Base-by-base conservation (phyloP, 2,329 filamentous ascomycete genomes). In the Fusarium sp. region DNA sequence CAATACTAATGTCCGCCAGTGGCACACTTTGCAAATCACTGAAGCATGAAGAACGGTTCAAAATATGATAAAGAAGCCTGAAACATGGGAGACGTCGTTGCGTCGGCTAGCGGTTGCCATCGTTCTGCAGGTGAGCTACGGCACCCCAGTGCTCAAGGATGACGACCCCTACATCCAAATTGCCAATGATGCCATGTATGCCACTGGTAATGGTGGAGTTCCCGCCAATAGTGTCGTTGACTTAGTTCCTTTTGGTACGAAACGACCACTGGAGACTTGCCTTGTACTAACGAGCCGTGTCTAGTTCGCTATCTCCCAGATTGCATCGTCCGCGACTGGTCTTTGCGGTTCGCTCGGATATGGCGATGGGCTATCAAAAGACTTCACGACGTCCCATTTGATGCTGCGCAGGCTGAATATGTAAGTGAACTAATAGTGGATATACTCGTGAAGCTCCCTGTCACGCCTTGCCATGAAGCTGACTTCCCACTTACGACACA, bases 191-290 rank as follows among this genome's bases (percentile, higher is more conserved):
- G 76, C 76, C 23, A 76, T 77, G 71, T 71, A 77, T 52, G 75
- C 75, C 26, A 77, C 76, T 23, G 69, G 76, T 4, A 77, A 77
- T 33, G 76, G 76, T 16, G 76, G 76, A 33, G 72, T 75, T 37
- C 76, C 75, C 11, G 76, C 73, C 23, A 73, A 74, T 59, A 77
- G 75, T 43, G 67, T 85, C 21, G 80, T 85, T 41, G 84, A 86
- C 66, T 74, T 84, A 50, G 81, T 85, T 48, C 84, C 84, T 4
- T 47, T 67, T 16, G 75, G 76, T 79, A 71, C 56, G 70, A 15
- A 23, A 44, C 21, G 13, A 21, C 26, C 20, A 11, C 31, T 2
- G 6, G 23, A 15, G 24, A 33, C 33, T 10, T n/a, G 28, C 41
- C 44, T 9, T n/a, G 26, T 47, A 55, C 52, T 71, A 42, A 66